Evolutionary conservation across 2,329 filamentous ascomycete species (phyloP).

Genomic region (Aspergillus piperis): DNA sequence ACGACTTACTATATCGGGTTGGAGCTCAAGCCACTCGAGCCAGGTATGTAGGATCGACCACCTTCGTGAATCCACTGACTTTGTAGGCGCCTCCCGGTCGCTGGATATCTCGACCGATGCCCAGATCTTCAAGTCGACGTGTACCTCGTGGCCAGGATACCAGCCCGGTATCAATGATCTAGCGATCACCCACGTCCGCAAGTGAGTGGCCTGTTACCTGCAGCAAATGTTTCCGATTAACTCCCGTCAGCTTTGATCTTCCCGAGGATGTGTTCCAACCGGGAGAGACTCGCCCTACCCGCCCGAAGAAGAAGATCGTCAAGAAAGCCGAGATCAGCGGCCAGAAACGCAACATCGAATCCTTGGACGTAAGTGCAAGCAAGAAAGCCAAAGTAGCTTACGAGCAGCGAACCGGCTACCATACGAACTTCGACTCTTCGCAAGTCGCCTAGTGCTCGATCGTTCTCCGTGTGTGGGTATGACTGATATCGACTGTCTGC

Average conservation of each 20-base stretch:
- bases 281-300: constrained; percentile 70
- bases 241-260: constrained; percentile 68
- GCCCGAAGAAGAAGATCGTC: constrained; percentile 56
- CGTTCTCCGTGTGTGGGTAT: constrained; percentile 26
- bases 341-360: constrained; percentile 43
- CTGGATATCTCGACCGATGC: constrained; percentile 70
- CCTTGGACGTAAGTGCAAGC: constrained; percentile 46
- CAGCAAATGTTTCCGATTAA: constrained; percentile 15
- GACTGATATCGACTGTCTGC: constrained; percentile 33
- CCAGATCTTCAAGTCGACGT: constrained; percentile 81
- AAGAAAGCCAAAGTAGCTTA: constrained; percentile 28
- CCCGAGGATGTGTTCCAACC: constrained; percentile 84
- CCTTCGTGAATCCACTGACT: constrained; percentile 33
- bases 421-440: constrained; percentile 25
- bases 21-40: constrained; percentile 69
- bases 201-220: constrained; percentile 57
- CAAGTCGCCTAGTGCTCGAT: constrained; percentile 19
- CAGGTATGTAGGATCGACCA: constrained; percentile 58
- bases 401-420: constrained; percentile 26
- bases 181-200: constrained; percentile 79
- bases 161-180: constrained; percentile 74
- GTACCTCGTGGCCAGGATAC: constrained; percentile 74
- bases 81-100: constrained; percentile 47
- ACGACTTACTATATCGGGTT: constrained; percentile 94
- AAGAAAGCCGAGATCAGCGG: constrained; percentile 38